A percentile compares a stretch with the other conserved stretches of the same genome.
These are phyloP conservation scores for Candida boidinii DNA, from an alignment of 805 yeast species.

Conservation along the genomic window DNA sequence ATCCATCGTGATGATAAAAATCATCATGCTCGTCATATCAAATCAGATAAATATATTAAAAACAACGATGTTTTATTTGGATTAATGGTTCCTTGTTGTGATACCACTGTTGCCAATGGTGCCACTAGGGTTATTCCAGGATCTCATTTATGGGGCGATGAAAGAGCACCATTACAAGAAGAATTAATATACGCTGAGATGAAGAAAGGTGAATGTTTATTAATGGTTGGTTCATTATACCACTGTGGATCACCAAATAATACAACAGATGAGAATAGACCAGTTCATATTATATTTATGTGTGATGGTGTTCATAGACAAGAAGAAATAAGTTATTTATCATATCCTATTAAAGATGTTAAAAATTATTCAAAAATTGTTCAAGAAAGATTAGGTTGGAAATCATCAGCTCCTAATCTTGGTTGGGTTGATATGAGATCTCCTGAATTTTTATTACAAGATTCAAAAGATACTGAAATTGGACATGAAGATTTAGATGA, in stretches of 20 bases:
- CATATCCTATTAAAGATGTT: constrained; percentile 7
- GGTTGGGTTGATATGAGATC: constrained; percentile 11
- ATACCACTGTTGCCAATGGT: constrained; percentile 19
- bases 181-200: constrained; percentile 15
- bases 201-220: constrained; percentile 18
- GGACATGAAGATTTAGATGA: constrained; percentile 10
- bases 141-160: constrained; percentile 23
- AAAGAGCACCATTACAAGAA: constrained; percentile 17
- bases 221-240: constrained; percentile 17
- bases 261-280: constrained; percentile 15
- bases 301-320: constrained; percentile 17
- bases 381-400: constrained; percentile 10
- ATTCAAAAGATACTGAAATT: constrained; percentile 1
- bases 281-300: constrained; percentile 14
- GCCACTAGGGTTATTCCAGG: constrained; percentile 25
- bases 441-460: constrained; percentile 6
- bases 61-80: constrained; percentile 14
- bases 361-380: constrained; percentile 6
- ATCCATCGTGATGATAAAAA: constrained; percentile 15
- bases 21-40: constrained; percentile 13
- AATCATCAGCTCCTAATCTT: constrained; percentile 7
- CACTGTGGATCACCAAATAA: constrained; percentile 21
- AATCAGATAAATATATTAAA: constrained; percentile 5
- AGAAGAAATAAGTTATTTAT: constrained; percentile 16
- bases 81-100: constrained; percentile 10